Evolutionary conservation across 768 basidiomycete species (phyloP).

Genomic region (Mycena venus): DNA sequence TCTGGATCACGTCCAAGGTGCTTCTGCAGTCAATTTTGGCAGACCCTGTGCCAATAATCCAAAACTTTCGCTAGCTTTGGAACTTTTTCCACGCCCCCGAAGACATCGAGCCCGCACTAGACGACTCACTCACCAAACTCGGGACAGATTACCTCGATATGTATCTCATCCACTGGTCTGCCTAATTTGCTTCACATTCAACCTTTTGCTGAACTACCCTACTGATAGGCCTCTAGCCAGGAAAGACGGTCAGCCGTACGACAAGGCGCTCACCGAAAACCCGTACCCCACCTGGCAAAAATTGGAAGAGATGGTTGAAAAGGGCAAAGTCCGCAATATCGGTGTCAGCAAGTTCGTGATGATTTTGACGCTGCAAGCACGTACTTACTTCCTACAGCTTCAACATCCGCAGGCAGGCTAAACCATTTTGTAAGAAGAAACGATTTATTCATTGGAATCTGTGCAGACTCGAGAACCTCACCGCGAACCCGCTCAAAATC

Average conservation of each 20-base stretch:
- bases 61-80: slow-evolving; percentile 68
- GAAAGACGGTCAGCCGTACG: slow-evolving; percentile 60
- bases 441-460: slow-evolving; percentile 33
- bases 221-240: slow-evolving; percentile 74
- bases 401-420: slow-evolving; percentile 65
- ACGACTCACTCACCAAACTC: slow-evolving; percentile 73
- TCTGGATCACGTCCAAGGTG: slow-evolving; percentile 79
- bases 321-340: slow-evolving; percentile 84
- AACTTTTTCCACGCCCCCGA: slow-evolving; percentile 82
- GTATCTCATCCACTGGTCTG: slow-evolving; percentile 85
- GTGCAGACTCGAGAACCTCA: slow-evolving; percentile 75
- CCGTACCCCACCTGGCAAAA: slow-evolving; percentile 87
- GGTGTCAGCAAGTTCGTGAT: slow-evolving; percentile 82
- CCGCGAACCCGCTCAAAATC: slow-evolving; percentile 70
- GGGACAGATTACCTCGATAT: slow-evolving; percentile 82
- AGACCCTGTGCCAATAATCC: too few relatives aligned
- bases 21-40: background rate
- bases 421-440: background rate
- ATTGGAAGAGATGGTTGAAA: slow-evolving; percentile 82
- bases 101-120: slow-evolving; percentile 75
- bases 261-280: slow-evolving; percentile 75
- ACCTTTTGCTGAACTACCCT: background rate
- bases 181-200: background rate
- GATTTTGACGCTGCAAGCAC: background rate
- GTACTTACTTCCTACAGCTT: slow-evolving; percentile 54